Evolutionary conservation across 176 grass and related monocot genomes (phyloP).

Genomic region (Typha latifolia): DNA sequence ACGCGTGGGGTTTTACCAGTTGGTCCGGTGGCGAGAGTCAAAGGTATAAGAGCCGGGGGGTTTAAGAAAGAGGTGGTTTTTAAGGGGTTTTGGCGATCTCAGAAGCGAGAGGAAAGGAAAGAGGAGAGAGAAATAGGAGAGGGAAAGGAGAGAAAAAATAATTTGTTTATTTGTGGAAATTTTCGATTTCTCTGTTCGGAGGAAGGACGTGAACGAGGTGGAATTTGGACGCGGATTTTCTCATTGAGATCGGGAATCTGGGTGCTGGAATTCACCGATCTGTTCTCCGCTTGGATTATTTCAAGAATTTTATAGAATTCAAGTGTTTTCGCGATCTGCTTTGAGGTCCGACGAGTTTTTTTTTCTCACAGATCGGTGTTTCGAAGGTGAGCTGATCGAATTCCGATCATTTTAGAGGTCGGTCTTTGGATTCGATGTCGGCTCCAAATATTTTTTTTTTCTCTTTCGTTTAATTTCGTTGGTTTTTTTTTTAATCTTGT

Average conservation of each 20-base stretch:
- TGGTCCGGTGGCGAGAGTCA: conserved; percentile 19
- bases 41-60: conserved; percentile 39
- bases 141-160: not conserved
- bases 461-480: not conserved
- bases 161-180: not conserved
- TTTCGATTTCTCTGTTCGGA: not conserved
- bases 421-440: not conserved
- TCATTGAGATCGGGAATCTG: not conserved
- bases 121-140: not conserved
- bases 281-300: not conserved
- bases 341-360: not conserved
- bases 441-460: not conserved
- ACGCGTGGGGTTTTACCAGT: conserved; percentile 10
- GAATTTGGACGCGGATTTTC: not conserved
- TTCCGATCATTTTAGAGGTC: not conserved
- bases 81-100: conserved; percentile 28
- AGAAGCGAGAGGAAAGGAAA: conserved; percentile 2
- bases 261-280: not conserved
- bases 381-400: not conserved
- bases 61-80: conserved; percentile 45
- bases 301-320: not conserved
- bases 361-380: not conserved
- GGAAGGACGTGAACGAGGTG: not conserved
- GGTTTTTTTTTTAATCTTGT: no score
- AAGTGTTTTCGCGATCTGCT: not conserved